Conservation (phyloP, 257 asterid species). For the Dorcoceras hygrometricum region DNA sequence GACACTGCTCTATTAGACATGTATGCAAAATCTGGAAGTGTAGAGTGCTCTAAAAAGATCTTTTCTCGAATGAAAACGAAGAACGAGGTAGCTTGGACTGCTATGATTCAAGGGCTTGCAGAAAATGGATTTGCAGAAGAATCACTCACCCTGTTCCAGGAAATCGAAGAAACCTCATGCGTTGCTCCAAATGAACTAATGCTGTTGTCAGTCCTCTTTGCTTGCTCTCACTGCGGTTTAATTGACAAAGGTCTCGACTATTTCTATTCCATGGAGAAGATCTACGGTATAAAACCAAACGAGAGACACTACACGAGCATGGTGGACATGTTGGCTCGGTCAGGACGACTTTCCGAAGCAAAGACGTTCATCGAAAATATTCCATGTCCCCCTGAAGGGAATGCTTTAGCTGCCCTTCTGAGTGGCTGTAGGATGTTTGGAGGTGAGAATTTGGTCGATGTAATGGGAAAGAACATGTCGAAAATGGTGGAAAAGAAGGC, state of each 20-base stretch:
- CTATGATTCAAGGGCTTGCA: slow-evolving; percentile 86
- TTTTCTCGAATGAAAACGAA: slow-evolving; percentile 42
- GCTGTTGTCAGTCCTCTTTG: slow-evolving; percentile 54
- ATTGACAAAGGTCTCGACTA: slow-evolving; percentile 63
- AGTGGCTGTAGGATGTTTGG: slow-evolving; percentile 64
- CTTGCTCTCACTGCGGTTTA: slow-evolving; percentile 81
- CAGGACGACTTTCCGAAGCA: slow-evolving; percentile 70
- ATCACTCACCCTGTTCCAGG: slow-evolving; percentile 53
- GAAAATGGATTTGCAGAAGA: slow-evolving; percentile 72
- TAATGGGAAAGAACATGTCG: slow-evolving; percentile 37
- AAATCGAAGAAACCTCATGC: slow-evolving; percentile 39
- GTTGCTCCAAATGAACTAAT: slow-evolving; percentile 55
- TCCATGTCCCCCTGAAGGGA: slow-evolving; percentile 60
- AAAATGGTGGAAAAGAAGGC: slow-evolving; percentile 43
- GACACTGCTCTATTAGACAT: slow-evolving; percentile 73
- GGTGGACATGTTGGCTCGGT: slow-evolving; percentile 75
- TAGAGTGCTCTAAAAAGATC: slow-evolving; percentile 48
- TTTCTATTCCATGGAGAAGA: slow-evolving; percentile 65
- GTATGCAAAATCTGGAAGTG: slow-evolving; percentile 75
- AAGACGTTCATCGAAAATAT: slow-evolving; percentile 46
- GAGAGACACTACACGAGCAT: slow-evolving; percentile 56
- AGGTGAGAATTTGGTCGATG: slow-evolving; percentile 41
- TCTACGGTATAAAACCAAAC: slow-evolving; percentile 49
- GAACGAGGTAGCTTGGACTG: slow-evolving; percentile 75
- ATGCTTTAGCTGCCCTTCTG: slow-evolving; percentile 70